Conservation (phyloP, 2,329 filamentous ascomycete species). For the Periconia digitata region DNA sequence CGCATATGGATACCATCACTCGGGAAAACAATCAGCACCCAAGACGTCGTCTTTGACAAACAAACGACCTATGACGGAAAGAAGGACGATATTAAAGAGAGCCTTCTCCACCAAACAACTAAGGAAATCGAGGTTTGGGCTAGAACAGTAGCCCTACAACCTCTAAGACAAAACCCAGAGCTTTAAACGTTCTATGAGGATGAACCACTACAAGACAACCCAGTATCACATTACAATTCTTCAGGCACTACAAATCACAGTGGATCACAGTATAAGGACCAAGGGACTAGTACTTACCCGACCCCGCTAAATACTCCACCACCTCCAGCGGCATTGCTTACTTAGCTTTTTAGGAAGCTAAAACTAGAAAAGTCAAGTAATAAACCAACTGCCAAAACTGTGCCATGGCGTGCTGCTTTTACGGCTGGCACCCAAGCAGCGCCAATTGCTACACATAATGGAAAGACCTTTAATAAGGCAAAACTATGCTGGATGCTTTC, state of each 20-base stretch:
- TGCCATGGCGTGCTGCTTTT: slow-evolving; percentile 4
- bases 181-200: background rate
- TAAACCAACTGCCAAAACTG: background rate
- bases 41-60: background rate
- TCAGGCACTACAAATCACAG: background rate
- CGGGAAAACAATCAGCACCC: background rate
- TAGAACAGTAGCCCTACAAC: background rate
- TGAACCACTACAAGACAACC: background rate
- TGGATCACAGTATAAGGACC: background rate
- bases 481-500: slow-evolving; percentile 1
- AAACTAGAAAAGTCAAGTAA: too few relatives aligned
- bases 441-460: background rate
- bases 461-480: slow-evolving; percentile 3
- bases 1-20: background rate
- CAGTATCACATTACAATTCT: too few relatives aligned
- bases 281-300: too few relatives aligned
- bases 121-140: too few relatives aligned
- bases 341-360: too few relatives aligned
- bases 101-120: too few relatives aligned
- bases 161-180: background rate
- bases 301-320: too few relatives aligned
- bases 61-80: too few relatives aligned
- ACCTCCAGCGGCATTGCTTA: too few relatives aligned
- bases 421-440: slow-evolving; percentile 1
- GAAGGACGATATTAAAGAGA: too few relatives aligned